Evolutionary conservation across 202 grass and related monocot genomes (phyloP).

Genomic region (Cymbopogon flexuosus): DNA sequence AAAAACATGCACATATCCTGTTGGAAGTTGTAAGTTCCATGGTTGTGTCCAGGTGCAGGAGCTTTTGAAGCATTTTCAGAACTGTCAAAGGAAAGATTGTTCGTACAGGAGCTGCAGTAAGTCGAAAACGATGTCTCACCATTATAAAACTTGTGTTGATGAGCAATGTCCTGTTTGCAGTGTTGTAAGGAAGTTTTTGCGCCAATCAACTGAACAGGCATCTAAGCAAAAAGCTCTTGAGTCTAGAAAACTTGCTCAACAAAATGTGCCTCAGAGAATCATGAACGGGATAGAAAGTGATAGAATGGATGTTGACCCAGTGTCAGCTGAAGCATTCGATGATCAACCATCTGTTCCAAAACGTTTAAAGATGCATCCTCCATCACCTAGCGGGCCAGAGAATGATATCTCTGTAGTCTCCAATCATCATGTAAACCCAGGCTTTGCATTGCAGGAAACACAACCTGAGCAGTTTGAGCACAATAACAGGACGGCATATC

Average conservation of each 20-base stretch:
- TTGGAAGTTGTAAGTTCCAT: conserved; percentile 76
- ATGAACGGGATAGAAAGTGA: conserved; percentile 49
- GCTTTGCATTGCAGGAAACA: conserved; percentile 47
- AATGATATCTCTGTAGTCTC: conserved; percentile 48
- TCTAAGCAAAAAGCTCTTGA: conserved; percentile 34
- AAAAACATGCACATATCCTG: conserved; percentile 55
- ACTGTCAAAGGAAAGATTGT: conserved; percentile 68
- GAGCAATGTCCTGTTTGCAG: conserved; percentile 80
- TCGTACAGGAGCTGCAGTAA: conserved; percentile 49
- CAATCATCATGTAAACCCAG: conserved; percentile 46
- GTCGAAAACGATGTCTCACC: conserved; percentile 51
- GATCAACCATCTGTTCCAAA: conserved; percentile 57
- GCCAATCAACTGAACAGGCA: conserved; percentile 47
- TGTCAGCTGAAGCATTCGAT: conserved; percentile 55
- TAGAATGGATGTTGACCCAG: conserved; percentile 64
- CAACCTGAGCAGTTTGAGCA: conserved; percentile 55
- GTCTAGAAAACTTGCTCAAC: conserved; percentile 44
- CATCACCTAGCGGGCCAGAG: conserved; percentile 34
- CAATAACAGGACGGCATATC: conserved; percentile 38
- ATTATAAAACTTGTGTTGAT: conserved; percentile 63
- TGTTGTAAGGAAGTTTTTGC: conserved; percentile 52
- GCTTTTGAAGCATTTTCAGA: conserved; percentile 65
- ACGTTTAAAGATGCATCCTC: conserved; percentile 51
- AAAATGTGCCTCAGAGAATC: conserved; percentile 39
- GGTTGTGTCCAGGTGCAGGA: conserved; percentile 71